Percentiles rank a stretch among this genome's conserved stretches.
phyloP scores from a whole-genome alignment of 2,329 filamentous ascomycete genomes.

The Calonectria fujianensis region DNA sequence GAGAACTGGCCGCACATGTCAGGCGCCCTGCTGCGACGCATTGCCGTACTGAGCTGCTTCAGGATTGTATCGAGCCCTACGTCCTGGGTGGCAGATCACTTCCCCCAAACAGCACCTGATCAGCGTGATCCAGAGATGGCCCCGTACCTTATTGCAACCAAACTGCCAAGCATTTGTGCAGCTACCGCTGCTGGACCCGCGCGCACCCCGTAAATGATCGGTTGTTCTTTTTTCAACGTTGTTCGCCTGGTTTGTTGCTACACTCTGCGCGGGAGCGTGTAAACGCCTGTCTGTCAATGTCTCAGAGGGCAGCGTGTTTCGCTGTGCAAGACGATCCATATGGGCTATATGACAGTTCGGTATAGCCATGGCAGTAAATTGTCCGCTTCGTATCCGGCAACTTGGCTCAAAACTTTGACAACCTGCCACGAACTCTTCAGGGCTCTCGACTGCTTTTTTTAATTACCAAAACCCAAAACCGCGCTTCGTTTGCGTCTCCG shows the following conservation, averaged over 20 bases:
- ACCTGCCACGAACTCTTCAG: background rate
- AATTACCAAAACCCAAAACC: conserved; percentile 20
- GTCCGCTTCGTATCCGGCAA: conserved; percentile 19
- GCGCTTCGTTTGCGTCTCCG: conserved; percentile 1
- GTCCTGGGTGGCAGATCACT: conserved; percentile 37
- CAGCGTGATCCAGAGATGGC: conserved; percentile 31
- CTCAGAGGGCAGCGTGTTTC: conserved; percentile 18
- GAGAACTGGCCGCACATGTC: conserved; percentile 22
- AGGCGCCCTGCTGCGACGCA: conserved; percentile 26
- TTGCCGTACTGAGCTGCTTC: conserved; percentile 29
- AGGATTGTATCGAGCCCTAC: conserved; percentile 36
- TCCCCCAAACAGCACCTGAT: conserved; percentile 33
- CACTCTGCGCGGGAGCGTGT: background rate
- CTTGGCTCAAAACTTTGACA: conserved; percentile 17
- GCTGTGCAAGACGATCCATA: conserved; percentile 10
- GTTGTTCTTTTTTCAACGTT: conserved; percentile 15
- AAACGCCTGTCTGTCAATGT: conserved; percentile 26
- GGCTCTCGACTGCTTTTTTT: background rate
- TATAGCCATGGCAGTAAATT: conserved; percentile 20
- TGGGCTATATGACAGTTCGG: conserved; percentile 31
- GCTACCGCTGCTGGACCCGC: conserved; percentile 26
- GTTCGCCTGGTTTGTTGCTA: conserved; percentile 1
- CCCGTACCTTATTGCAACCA: conserved; percentile 40
- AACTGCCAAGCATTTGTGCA: conserved; percentile 37
- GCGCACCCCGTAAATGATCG: conserved; percentile 24